Evolutionary conservation across 805 yeast species (phyloP), one percentile per base, ranked within the genome.

Genomic region (Suhomyces sp.): DNA sequence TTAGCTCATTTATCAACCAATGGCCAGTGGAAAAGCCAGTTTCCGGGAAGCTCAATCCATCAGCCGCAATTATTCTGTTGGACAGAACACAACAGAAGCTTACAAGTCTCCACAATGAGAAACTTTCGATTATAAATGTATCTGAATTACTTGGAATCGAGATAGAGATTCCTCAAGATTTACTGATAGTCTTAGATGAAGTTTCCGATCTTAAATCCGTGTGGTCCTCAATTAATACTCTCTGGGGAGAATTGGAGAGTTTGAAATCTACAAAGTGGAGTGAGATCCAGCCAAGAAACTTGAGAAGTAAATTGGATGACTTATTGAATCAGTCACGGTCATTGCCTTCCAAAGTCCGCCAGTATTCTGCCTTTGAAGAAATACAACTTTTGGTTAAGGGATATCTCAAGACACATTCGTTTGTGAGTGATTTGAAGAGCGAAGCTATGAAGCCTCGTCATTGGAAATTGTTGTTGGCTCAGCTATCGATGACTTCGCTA

Each of bases 291-390:
- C 75, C 83, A 0, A 64, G 82, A 7, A 63, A 71, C 0, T 54
- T 87, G 4, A 73, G 83, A 45, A 67, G 65, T 12, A 65, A 70
- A 9, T 66, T 89, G 13, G 90, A 87, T 19, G 80, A 74, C 1
- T 64, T 87, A 10, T 55, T 82, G 1, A 65, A 68, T 1, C 61
- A 60, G 0, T 72, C 86, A 2, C 75, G 84, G 49, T 58, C 77
- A 0, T 74, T 85, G 70, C 89, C 93, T 0, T 67, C 76, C 0
- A 74, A 79, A 13, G 74, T 86, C 24, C 75, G 89, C 6, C 90
- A 84, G 55, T 87, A 88, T 63, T 72, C 84, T 0, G 91, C 92
- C 0, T 86, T 85, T 64, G 85, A 81, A 56, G 77, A 78, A 17
- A 72, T 86, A n/a, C 84, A 83, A 56, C 64, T 63, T 7, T 55